phyloP scores from a whole-genome alignment of 2,329 filamentous ascomycete genomes.

The Sarocladium kiliense region DNA sequence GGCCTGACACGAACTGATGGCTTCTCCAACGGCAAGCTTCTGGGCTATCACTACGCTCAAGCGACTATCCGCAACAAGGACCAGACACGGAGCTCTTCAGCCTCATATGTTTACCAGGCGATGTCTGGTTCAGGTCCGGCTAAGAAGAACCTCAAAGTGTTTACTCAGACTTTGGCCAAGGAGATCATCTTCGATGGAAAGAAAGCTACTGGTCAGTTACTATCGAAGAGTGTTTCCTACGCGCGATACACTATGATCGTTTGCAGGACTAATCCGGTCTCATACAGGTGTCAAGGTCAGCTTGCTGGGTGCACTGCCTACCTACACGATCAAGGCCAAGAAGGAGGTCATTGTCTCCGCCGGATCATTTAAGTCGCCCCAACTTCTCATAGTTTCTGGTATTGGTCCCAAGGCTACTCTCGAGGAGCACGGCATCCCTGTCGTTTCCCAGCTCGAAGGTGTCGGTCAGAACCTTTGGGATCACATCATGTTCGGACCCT shows the following conservation, averaged over 20 bases:
- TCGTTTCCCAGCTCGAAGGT: slow-evolving; percentile 42
- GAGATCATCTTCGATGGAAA: slow-evolving; percentile 36
- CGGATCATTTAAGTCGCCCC: slow-evolving; percentile 39
- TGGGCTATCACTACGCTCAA: slow-evolving; percentile 20
- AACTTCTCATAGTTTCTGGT: slow-evolving; percentile 42
- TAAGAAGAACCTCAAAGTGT: slow-evolving; percentile 31
- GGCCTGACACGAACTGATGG: slow-evolving; percentile 19
- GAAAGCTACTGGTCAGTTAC: too few species aligned
- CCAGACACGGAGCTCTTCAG: slow-evolving; percentile 21
- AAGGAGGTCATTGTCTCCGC: slow-evolving; percentile 14
- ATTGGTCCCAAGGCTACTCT: slow-evolving; percentile 33
- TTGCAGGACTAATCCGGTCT: too few species aligned
- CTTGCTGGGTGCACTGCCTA: slow-evolving; percentile 12
- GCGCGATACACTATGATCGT: too few species aligned
- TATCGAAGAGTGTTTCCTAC: too few species aligned
- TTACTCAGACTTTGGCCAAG: slow-evolving; percentile 34
- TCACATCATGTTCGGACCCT: slow-evolving; percentile 30
- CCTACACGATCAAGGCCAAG: slow-evolving; percentile 15
- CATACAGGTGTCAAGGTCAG: slow-evolving; percentile 30
- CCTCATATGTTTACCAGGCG: slow-evolving; percentile 20
- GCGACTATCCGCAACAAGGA: slow-evolving; percentile 17
- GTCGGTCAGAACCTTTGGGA: slow-evolving; percentile 64
- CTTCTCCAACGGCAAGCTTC: slow-evolving; percentile 17
- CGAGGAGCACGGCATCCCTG: slow-evolving; percentile 24
- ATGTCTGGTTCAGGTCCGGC: slow-evolving; percentile 16